Percentiles rank a stretch among this genome's conserved stretches.
Evolutionary conservation across 495 filamentous ascomycete genomes (phyloP).

Genomic region (Terfezia boudieri): DNA sequence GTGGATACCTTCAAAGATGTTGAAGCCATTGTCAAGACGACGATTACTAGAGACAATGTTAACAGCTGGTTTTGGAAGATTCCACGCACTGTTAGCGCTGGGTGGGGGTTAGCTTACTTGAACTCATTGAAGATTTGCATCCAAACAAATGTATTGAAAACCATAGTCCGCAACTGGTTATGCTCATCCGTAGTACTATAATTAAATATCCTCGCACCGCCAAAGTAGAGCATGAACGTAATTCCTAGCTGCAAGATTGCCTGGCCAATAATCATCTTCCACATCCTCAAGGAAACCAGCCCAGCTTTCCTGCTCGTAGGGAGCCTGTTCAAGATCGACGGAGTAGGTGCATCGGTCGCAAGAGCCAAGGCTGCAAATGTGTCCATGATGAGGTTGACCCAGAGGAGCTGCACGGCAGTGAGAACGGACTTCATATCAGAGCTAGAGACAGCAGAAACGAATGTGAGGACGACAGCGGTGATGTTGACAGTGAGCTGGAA

Average conservation of each 20-base stretch:
- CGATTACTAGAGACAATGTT: constrained; percentile 34
- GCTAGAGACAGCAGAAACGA: constrained; percentile 59
- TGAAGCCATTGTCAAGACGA: constrained; percentile 68
- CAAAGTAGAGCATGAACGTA: constrained; percentile 63
- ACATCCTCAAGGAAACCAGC: constrained; percentile 69
- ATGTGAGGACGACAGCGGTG: constrained; percentile 63
- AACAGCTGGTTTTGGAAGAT: no score
- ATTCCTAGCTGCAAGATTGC: constrained; percentile 59
- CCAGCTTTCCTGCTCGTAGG: constrained; percentile 58
- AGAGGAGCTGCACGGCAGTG: constrained; percentile 67
- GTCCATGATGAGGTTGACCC: constrained; percentile 91
- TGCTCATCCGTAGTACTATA: constrained; percentile 24
- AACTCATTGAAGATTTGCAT: constrained; percentile 95
- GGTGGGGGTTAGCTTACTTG: constrained; percentile 35
- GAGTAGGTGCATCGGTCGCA: constrained; percentile 63
- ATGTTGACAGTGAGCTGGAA: constrained; percentile 88
- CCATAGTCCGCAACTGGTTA: constrained; percentile 41
- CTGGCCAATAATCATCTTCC: constrained; percentile 88
- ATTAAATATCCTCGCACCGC: constrained; percentile 34
- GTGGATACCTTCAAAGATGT: constrained; percentile 64
- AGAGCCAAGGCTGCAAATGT: constrained; percentile 71
- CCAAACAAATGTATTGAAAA: constrained; percentile 92
- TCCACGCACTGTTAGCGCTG: no score
- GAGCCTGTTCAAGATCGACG: constrained; percentile 57
- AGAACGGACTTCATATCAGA: constrained; percentile 44